Evolutionary conservation across 257 asterid species (phyloP).

Genomic region (Apocynum venetum): DNA sequence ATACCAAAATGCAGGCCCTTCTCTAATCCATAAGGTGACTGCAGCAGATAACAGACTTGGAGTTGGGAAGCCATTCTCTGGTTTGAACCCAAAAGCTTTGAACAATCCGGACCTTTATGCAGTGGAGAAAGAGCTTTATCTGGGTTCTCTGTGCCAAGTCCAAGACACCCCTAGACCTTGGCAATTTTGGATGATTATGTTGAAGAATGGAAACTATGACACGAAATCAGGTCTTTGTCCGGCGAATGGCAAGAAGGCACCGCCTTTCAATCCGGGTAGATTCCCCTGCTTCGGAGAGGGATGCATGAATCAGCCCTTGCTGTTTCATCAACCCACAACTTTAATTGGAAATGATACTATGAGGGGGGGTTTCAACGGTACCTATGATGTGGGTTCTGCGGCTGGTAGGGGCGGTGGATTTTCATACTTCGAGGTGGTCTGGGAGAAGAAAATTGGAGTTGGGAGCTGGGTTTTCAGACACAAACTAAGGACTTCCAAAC

Average conservation of each 20-base stretch:
- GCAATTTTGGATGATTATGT: constrained; percentile 81
- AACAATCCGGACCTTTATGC: constrained; percentile 57
- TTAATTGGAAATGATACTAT: constrained; percentile 23
- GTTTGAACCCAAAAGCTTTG: constrained; percentile 28
- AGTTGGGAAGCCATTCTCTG: constrained; percentile 46
- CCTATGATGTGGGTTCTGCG: constrained; percentile 28
- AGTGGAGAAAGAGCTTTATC: constrained; percentile 56
- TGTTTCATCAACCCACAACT: constrained; percentile 39
- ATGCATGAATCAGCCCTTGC: constrained; percentile 60
- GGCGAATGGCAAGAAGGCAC: constrained; percentile 45
- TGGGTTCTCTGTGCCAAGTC: constrained; percentile 58
- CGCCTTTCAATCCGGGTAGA: constrained; percentile 49
- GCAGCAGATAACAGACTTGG: constrained; percentile 56
- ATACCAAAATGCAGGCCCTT: constrained; percentile 14
- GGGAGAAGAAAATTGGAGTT: constrained; percentile 56
- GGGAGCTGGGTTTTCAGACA: constrained; percentile 66
- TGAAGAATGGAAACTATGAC: constrained; percentile 65
- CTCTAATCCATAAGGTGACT: constrained; percentile 46
- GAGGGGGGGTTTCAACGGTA: constrained; percentile 62
- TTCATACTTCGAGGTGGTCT: constrained; percentile 52
- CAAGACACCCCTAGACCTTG: constrained; percentile 53
- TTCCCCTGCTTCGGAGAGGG: constrained; percentile 64
- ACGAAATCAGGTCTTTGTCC: constrained; percentile 55
- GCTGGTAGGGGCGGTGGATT: not conserved
- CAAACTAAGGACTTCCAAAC: constrained; percentile 50